phyloP scores from a whole-genome alignment of 192 early-diverging fungal genomes.

The Glomus cerebriforme region DNA sequence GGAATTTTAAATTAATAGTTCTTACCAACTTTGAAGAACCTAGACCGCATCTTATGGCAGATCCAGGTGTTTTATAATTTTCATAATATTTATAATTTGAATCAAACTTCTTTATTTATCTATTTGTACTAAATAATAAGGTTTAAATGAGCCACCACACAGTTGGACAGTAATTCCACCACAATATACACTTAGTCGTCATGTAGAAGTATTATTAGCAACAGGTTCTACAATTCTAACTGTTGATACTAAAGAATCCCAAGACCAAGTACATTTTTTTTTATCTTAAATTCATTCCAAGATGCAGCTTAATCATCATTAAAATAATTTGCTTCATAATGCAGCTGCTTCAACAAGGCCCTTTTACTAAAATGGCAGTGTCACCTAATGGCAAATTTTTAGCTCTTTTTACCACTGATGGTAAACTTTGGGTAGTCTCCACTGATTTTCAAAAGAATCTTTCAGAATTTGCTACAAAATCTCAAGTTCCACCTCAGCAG shows the following conservation, averaged over 20 bases:
- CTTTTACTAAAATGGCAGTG: conserved; percentile 83
- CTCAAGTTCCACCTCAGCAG: conserved; percentile 66
- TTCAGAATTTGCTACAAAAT: conserved; percentile 78
- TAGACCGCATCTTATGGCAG: conserved; percentile 73
- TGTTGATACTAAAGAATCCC: conserved; percentile 74
- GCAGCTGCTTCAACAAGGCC: conserved; percentile 83
- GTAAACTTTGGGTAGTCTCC: conserved; percentile 89
- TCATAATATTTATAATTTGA: background rate
- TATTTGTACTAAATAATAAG: conserved; percentile 29
- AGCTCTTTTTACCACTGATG: conserved; percentile 78
- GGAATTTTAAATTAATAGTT: conserved; percentile 77
- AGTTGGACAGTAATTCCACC: conserved; percentile 92
- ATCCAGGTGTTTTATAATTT: conserved; percentile 52
- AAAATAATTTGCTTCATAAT: background rate
- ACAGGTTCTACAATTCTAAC: conserved; percentile 77
- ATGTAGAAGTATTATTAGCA: conserved; percentile 87
- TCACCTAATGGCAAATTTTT: conserved; percentile 95
- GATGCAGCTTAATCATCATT: background rate
- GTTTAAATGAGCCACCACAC: conserved; percentile 66
- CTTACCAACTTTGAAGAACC: conserved; percentile 88
- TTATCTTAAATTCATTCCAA: background rate
- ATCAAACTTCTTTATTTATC: background rate
- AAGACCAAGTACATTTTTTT: conserved; percentile 68
- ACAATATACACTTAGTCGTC: conserved; percentile 80
- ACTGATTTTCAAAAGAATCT: conserved; percentile 93